phyloP scores from a whole-genome alignment of 1,284 basidiomycete genomes.

The Volvariella volvacea region DNA sequence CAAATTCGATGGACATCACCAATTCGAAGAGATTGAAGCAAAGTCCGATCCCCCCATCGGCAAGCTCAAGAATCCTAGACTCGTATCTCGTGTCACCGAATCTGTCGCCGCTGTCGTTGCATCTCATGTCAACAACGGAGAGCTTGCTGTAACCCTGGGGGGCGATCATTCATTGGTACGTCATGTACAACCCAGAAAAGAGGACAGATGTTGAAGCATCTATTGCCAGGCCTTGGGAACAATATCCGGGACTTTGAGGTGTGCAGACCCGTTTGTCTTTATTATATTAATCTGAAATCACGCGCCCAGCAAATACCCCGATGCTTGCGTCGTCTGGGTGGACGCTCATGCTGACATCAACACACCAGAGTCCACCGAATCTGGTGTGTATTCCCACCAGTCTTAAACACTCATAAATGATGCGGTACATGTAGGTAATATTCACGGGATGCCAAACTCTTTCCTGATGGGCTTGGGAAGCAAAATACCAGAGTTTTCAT shows the following conservation, averaged over 20 bases:
- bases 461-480: constrained; percentile 80
- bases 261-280: constrained; percentile 19
- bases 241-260: constrained; percentile 77
- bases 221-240: constrained; percentile 92
- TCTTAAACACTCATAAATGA: constrained; percentile 1
- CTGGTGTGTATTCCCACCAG: constrained; percentile 40
- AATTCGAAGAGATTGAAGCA: constrained; percentile 76
- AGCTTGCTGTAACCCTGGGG: constrained; percentile 88
- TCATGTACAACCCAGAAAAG: constrained; percentile 10
- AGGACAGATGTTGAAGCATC: constrained; percentile 1
- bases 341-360: constrained; percentile 96
- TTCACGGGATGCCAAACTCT: constrained; percentile 97
- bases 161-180: constrained; percentile 91
- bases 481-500: constrained; percentile 59
- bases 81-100: constrained; percentile 82
- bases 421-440: constrained; percentile 57
- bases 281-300: constrained; percentile 1
- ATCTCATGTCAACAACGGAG: constrained; percentile 69
- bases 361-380: constrained; percentile 78
- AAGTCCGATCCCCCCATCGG: constrained; percentile 77
- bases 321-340: constrained; percentile 88
- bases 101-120: constrained; percentile 76
- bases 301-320: constrained; percentile 56
- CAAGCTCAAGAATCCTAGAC: constrained; percentile 80
- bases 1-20: constrained; percentile 82